A percentile compares a stretch with the other conserved stretches of the same genome.
phyloP scores from a whole-genome alignment of 352 stramenopile genomes.

The Pythium aristosporum region DNA sequence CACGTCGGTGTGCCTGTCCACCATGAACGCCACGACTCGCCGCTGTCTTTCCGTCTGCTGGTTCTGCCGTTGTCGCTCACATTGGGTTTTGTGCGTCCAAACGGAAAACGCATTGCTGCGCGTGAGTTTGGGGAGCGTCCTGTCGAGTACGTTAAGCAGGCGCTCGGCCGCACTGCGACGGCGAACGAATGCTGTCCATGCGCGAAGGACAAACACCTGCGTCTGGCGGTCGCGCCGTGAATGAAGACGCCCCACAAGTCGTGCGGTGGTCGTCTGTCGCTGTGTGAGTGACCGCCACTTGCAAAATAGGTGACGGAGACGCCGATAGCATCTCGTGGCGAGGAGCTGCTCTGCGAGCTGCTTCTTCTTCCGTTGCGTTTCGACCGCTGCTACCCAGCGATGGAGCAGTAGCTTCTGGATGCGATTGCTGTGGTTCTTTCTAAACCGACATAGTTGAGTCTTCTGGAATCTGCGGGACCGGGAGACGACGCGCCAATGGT shows the following conservation, averaged over 20 bases:
- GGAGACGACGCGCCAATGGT: not conserved
- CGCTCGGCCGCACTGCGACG: not conserved
- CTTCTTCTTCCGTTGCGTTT: not conserved
- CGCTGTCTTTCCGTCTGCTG: conserved; percentile 31
- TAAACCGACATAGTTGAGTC: not conserved
- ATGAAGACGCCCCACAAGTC: not conserved
- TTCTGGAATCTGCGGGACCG: too few relatives aligned
- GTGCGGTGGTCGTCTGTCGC: not conserved
- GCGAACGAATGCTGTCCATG: not conserved
- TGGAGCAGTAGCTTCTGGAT: not conserved
- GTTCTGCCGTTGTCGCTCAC: not conserved
- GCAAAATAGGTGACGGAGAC: not conserved
- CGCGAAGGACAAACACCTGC: not conserved
- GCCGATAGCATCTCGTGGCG: not conserved
- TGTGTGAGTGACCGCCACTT: not conserved
- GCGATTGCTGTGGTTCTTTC: not conserved
- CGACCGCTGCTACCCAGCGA: not conserved
- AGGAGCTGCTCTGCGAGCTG: not conserved
- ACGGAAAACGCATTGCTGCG: conserved; percentile 2
- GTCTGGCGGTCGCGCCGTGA: not conserved
- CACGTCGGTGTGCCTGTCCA: conserved; percentile 28
- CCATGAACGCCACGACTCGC: conserved; percentile 38
- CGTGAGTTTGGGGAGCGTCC: not conserved
- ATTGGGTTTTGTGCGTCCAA: conserved; percentile 9
- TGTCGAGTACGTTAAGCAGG: not conserved